These are phyloP conservation scores for Trichophyton verrucosum DNA, from an alignment of 2,329 filamentous ascomycete genomes.

Conservation along the genomic window DNA sequence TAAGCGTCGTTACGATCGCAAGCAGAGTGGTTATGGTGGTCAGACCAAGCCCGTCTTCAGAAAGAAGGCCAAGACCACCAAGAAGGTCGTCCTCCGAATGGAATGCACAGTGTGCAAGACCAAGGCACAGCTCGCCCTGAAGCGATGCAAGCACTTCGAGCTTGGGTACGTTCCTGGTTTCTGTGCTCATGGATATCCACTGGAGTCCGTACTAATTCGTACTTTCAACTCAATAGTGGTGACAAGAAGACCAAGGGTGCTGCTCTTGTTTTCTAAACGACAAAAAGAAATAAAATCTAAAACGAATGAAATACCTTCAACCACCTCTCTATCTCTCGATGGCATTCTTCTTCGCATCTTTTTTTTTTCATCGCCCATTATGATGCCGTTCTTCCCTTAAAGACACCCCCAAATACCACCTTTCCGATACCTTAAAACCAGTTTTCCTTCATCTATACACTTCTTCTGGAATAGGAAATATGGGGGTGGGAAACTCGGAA, in stretches of 20 bases:
- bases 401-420: neutral
- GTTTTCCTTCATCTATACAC: neutral
- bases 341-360: neutral
- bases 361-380: neutral
- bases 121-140: constrained; percentile 93
- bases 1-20: constrained; percentile 99
- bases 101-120: constrained; percentile 98
- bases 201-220: constrained; percentile 9
- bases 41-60: constrained; percentile 99
- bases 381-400: neutral
- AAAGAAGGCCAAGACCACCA: constrained; percentile 99
- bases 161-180: constrained; percentile 60
- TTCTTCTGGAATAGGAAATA: neutral
- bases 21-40: constrained; percentile 99
- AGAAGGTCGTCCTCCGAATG: constrained; percentile 98
- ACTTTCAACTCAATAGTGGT: constrained; percentile 51
- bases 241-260: constrained; percentile 99
- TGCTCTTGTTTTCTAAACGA: constrained; percentile 94
- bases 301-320: constrained; percentile 3
- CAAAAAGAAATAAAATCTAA: constrained; percentile 5
- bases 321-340: neutral
- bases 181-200: no score
- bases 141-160: constrained; percentile 99
- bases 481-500: neutral
- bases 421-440: neutral